A percentile compares a stretch with the other conserved stretches of the same genome.
These are phyloP conservation scores for Petasospora fabianii DNA, from an alignment of 1,139 yeast genomes.

Conservation along the genomic window DNA sequence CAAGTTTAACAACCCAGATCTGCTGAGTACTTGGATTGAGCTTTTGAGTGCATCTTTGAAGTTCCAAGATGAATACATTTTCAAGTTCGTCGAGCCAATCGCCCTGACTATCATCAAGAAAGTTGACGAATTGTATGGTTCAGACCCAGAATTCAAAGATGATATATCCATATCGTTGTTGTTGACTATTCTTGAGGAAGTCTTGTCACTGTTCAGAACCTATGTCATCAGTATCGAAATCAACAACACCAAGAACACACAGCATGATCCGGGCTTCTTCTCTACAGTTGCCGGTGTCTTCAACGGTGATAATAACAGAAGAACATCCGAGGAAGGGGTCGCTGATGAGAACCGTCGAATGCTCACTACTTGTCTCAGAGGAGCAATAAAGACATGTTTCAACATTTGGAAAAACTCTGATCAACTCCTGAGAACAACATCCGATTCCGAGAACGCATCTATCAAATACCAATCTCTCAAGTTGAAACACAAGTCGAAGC, in stretches of 20 bases:
- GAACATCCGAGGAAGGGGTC: conserved; percentile 29
- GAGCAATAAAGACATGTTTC: conserved; percentile 52
- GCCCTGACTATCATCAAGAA: conserved; percentile 21
- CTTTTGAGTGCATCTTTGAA: conserved; percentile 21
- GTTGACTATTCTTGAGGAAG: conserved; percentile 49
- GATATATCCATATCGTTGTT: conserved; percentile 50
- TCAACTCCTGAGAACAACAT: conserved; percentile 18
- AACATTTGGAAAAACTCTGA: conserved; percentile 55
- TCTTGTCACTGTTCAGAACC: conserved; percentile 22
- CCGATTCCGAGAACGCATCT: conserved; percentile 34
- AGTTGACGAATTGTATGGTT: conserved; percentile 17
- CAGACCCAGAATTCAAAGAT: conserved; percentile 20
- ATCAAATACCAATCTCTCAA: conserved; percentile 61
- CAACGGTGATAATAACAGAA: conserved; percentile 48
- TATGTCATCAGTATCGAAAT: conserved; percentile 25
- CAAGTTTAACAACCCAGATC: conserved; percentile 20
- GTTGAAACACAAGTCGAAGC: conserved; percentile 68
- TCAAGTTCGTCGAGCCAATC: conserved; percentile 23
- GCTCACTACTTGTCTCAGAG: conserved; percentile 49
- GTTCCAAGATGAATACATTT: conserved; percentile 24
- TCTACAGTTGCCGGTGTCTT: conserved; percentile 86
- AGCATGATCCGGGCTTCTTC: conserved; percentile 51
- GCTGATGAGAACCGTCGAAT: conserved; percentile 18
- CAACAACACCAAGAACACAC: conserved; percentile 13
- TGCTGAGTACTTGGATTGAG: conserved; percentile 21